Evolutionary conservation across 495 filamentous ascomycete genomes (phyloP).

Genomic region (Durotheca rogersii): DNA sequence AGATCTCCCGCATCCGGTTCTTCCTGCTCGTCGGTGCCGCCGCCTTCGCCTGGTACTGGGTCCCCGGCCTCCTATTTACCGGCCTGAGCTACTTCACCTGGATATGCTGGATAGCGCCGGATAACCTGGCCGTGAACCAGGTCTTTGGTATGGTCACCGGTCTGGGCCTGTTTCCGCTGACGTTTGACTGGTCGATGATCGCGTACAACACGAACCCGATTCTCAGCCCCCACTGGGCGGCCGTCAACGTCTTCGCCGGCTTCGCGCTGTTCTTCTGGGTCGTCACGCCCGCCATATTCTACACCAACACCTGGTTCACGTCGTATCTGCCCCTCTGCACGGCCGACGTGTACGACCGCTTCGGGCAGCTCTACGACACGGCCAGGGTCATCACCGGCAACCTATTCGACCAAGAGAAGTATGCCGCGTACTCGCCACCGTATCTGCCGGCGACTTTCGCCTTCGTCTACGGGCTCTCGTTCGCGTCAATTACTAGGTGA

Average conservation of each 20-base stretch:
- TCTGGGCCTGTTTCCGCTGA: slow-evolving; percentile 34
- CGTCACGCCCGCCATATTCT: slow-evolving; percentile 37
- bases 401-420: slow-evolving; percentile 30
- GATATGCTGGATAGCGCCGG: slow-evolving; percentile 35
- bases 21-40: slow-evolving; percentile 27
- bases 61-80: slow-evolving; percentile 33
- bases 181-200: slow-evolving; percentile 37
- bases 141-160: slow-evolving; percentile 36
- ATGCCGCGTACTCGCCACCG: slow-evolving; percentile 31
- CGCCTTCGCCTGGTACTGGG: slow-evolving; percentile 36
- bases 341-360: slow-evolving; percentile 33
- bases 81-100: slow-evolving; percentile 35
- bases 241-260: slow-evolving; percentile 32
- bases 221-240: slow-evolving; percentile 31
- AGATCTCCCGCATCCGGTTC: slow-evolving; percentile 31
- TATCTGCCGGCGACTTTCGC: slow-evolving; percentile 33
- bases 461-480: slow-evolving; percentile 34
- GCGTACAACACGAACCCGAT: slow-evolving; percentile 33
- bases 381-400: slow-evolving; percentile 25
- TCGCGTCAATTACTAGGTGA: slow-evolving; percentile 44
- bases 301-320: slow-evolving; percentile 36
- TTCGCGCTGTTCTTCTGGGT: slow-evolving; percentile 35
- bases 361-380: slow-evolving; percentile 30
- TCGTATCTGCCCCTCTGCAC: slow-evolving; percentile 32
- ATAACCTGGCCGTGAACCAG: slow-evolving; percentile 35